Percentiles rank a stretch among this genome's conserved stretches.
Conservation (phyloP, 345 rosid species). For the Boechera stricta region DNA sequence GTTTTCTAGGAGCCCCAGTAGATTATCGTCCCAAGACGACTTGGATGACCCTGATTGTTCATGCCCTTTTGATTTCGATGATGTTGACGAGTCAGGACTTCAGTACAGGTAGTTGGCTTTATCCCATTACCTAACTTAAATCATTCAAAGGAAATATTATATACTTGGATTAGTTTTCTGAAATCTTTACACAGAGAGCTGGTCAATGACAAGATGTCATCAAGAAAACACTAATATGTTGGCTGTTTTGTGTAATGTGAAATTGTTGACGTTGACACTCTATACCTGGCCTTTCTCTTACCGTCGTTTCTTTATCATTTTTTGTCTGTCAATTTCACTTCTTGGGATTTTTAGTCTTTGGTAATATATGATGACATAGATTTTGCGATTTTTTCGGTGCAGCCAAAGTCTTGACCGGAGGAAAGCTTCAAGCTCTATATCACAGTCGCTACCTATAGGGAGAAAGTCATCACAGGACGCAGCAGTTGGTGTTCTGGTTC, state of each 20-base stretch:
- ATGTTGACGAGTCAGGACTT: conserved; percentile 67
- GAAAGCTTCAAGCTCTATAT: conserved; percentile 52
- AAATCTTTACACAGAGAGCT: neutral
- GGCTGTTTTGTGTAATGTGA: conserved; percentile 7
- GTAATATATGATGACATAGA: conserved; percentile 1
- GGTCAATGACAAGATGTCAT: conserved; percentile 6
- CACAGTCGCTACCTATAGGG: conserved; percentile 54
- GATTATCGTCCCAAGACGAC: conserved; percentile 84
- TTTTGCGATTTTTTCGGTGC: conserved; percentile 30
- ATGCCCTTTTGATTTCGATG: conserved; percentile 91
- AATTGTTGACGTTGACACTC: conserved; percentile 21
- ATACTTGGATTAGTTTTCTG: neutral
- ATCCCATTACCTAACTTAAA: neutral
- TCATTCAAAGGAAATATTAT: neutral
- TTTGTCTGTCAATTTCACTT: conserved; percentile 18
- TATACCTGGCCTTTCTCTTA: conserved; percentile 7
- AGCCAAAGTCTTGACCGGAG: conserved; percentile 58
- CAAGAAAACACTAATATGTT: neutral
- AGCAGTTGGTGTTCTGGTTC: conserved; percentile 89
- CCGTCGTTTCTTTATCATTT: neutral
- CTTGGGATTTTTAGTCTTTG: neutral
- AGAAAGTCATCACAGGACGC: conserved; percentile 85
- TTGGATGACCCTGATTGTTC: conserved; percentile 80
- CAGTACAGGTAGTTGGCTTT: conserved; percentile 56
- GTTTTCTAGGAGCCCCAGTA: conserved; percentile 85